Evolutionary conservation across 2,329 filamentous ascomycete species (phyloP), one percentile per base, ranked within the genome.

Genomic region (Alternaria sp.): DNA sequence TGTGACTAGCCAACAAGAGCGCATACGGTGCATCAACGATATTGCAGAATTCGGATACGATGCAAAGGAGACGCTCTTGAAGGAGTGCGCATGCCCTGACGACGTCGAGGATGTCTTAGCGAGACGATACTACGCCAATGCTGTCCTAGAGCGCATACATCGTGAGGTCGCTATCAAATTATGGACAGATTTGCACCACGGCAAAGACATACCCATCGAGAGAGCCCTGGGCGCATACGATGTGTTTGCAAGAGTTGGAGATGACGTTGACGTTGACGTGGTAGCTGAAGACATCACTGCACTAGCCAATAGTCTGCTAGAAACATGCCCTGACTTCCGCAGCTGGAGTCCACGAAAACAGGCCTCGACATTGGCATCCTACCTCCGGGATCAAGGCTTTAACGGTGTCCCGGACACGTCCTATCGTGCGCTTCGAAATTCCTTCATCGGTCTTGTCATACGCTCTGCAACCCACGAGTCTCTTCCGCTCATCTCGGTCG

Each of bases 371-470:
- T 80, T 97, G 36, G 88, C 89, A 17, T 80, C 80, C 8, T 97
- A 90, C 82, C 80, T 98, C 42, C 86, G 88, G 54, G 74, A 78
- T 3, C 84, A 87, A 36, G 87, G 90, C 54, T 84, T 96, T 65
- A 86, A 86, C 1, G 93, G 93, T 42, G 84, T 92, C 56, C 82
- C 83, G n/a, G 79, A 86, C n/a, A 85, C 87, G 7, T 86, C 89
- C 54, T 97, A 95, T 73, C 88, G 92, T 67, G 88, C 90, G 58
- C 79, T 98, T 57, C 87, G 91, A 61, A 96, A 98, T 77, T 96
- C 91, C 68, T 91, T 97, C 68, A 88, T 99, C 55, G 92, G 92
- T 9, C 83, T 96, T 61, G 92, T 91, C 4, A 81, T 98, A 41
- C 88, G 86, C 34, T 88, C 90, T 49, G 79, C 85, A 6, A 83